phyloP scores from a whole-genome alignment of 225 moss, liverwort and hornwort genomes.

The Physcomitrellopsis africana region DNA sequence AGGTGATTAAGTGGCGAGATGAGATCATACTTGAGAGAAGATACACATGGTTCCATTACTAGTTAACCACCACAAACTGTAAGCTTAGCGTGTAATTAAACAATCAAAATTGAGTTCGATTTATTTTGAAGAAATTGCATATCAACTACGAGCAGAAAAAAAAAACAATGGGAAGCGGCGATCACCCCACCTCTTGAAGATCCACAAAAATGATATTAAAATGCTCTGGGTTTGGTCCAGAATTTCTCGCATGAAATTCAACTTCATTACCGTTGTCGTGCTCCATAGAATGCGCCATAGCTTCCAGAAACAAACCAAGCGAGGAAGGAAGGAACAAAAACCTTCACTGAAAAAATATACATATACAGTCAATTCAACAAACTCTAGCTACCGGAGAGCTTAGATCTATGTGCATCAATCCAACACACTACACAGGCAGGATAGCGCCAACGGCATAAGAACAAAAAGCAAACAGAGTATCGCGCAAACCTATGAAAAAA shows the following conservation, averaged over 20 bases:
- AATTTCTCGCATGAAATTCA: conserved; percentile 18
- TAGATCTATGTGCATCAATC: conserved; percentile 9
- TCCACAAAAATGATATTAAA: conserved; percentile 42
- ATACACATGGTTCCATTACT: too few relatives aligned
- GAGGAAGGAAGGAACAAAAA: neutral
- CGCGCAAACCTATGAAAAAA: too few relatives aligned
- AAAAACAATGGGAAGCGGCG: neutral
- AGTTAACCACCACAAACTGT: neutral
- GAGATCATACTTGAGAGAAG: too few relatives aligned
- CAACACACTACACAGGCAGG: neutral
- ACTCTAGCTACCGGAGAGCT: conserved; percentile 15
- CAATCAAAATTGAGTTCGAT: neutral
- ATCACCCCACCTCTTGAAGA: conserved; percentile 40
- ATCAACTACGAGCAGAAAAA: too few relatives aligned
- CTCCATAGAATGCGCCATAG: conserved; percentile 45
- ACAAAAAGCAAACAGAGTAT: neutral
- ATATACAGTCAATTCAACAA: conserved; percentile 6
- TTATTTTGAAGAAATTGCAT: too few relatives aligned
- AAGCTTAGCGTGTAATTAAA: neutral
- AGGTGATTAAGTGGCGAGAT: too few relatives aligned
- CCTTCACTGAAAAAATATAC: neutral
- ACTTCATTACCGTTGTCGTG: conserved; percentile 27
- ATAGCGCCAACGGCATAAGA: conserved; percentile 10
- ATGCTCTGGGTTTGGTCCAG: conserved; percentile 20
- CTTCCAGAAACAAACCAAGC: conserved; percentile 7